Percentiles rank a stretch among this genome's conserved stretches.
These are phyloP conservation scores for Colletotrichum simmondsii DNA, from an alignment of 2,329 filamentous ascomycete genomes.

Conservation along the genomic window DNA sequence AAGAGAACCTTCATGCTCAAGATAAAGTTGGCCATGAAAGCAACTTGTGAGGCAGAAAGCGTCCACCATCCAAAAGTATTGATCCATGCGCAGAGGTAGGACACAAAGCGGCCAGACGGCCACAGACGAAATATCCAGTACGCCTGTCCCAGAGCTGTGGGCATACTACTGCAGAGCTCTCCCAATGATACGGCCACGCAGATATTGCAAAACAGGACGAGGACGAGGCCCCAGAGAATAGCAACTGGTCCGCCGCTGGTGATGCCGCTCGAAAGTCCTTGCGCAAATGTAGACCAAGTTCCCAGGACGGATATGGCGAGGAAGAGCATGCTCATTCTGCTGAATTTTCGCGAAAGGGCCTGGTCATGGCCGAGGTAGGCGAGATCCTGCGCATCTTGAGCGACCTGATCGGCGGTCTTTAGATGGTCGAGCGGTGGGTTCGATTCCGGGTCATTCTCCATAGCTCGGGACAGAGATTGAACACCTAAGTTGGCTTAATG, in stretches of 20 bases:
- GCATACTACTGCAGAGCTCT: neutral
- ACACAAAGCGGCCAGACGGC: conserved; percentile 56
- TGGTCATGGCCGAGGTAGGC: conserved; percentile 53
- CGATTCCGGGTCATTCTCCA: conserved; percentile 16
- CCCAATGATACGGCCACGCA: neutral
- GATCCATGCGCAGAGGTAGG: conserved; percentile 69
- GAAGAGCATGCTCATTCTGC: conserved; percentile 66
- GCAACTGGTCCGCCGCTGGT: neutral
- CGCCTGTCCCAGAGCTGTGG: conserved; percentile 67
- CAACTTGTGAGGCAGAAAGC: conserved; percentile 64
- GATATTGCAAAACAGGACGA: neutral
- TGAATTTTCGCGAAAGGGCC: conserved; percentile 58
- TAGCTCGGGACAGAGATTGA: neutral
- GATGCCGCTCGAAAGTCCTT: neutral
- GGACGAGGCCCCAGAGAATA: neutral
- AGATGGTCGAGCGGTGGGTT: conserved; percentile 2
- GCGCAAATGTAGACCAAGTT: neutral
- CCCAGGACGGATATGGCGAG: neutral
- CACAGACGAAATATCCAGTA: conserved; percentile 64
- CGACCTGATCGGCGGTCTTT: conserved; percentile 10
- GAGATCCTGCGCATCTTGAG: conserved; percentile 50
- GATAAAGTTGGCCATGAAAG: conserved; percentile 68
- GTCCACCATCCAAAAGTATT: conserved; percentile 71
- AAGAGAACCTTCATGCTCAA: conserved; percentile 43
- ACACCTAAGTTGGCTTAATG: neutral